Conservation (phyloP, 441 rosid genomes). For the Populus hybrid region DNA sequence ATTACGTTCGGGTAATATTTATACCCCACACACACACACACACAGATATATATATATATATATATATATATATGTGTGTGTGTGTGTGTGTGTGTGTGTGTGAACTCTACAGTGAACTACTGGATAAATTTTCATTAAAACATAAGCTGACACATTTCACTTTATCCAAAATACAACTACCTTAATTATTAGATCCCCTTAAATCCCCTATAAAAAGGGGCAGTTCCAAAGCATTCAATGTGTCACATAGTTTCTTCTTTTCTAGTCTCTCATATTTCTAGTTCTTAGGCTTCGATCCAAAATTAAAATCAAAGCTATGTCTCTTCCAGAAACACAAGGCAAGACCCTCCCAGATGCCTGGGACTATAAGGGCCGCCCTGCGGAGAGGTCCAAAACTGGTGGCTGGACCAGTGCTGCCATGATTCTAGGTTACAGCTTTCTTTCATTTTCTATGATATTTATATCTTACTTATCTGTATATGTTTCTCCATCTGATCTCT, state of each 20-base stretch:
- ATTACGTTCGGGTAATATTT: no score
- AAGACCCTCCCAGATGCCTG: conserved; percentile 68
- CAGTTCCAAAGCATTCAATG: not conserved
- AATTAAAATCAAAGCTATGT: not conserved
- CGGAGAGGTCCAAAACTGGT: conserved; percentile 62
- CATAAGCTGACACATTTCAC: not conserved
- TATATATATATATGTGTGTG: no score
- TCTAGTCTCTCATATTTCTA: not conserved
- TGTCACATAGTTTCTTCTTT: not conserved
- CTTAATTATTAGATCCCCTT: not conserved
- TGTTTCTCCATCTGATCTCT: not conserved
- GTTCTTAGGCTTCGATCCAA: not conserved
- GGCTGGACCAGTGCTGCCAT: conserved; percentile 89
- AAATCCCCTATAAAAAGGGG: not conserved
- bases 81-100: no score
- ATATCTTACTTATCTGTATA: not conserved
- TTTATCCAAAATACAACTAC: not conserved
- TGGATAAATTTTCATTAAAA: not conserved
- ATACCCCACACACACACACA: no score
- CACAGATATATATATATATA: no score
- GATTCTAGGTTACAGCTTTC: conserved; percentile 59
- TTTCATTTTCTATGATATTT: not conserved
- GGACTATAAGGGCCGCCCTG: conserved; percentile 83
- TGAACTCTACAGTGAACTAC: no score
- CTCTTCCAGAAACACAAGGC: conserved; percentile 51